Evolutionary conservation across 352 stramenopile genomes (phyloP).

Genomic region (Phytophthora multivora): DNA sequence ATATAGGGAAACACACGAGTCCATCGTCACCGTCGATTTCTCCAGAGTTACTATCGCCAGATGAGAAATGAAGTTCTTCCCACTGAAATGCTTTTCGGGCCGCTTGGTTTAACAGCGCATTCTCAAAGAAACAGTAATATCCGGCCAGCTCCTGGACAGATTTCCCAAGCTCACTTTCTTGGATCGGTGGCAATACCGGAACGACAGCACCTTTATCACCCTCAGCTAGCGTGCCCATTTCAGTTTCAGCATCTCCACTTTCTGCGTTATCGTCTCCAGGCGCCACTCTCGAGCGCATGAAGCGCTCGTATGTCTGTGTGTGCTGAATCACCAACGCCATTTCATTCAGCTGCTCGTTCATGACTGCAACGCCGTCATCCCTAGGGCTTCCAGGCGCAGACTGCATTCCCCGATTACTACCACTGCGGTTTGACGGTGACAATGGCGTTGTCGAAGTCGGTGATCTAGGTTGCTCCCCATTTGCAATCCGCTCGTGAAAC

Average conservation of each 20-base stretch:
- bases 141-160: constrained; percentile 84
- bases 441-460: constrained; percentile 13
- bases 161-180: constrained; percentile 80
- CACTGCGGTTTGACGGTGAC: constrained; percentile 25
- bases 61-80: constrained; percentile 80
- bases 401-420: constrained; percentile 16
- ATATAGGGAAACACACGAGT: constrained; percentile 72
- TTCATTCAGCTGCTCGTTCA: constrained; percentile 89
- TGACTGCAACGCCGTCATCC: constrained; percentile 67
- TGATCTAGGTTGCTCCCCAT: constrained; percentile 10
- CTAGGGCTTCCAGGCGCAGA: constrained; percentile 15
- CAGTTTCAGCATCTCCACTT: constrained; percentile 1
- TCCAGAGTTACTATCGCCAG: constrained; percentile 15
- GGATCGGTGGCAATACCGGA: constrained; percentile 53
- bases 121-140: constrained; percentile 90
- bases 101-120: constrained; percentile 75
- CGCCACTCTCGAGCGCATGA: constrained; percentile 75
- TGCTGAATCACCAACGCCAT: constrained; percentile 87
- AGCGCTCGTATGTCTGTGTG: constrained; percentile 89
- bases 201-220: constrained; percentile 1
- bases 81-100: constrained; percentile 85
- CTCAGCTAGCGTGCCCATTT: constrained; percentile 4
- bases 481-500: constrained; percentile 69
- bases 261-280: constrained; percentile 12
- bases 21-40: constrained; percentile 23